Percentiles rank a stretch among this genome's conserved stretches.
Conservation (phyloP, 208 protist genomes). For the Leishmania mexicana region DNA sequence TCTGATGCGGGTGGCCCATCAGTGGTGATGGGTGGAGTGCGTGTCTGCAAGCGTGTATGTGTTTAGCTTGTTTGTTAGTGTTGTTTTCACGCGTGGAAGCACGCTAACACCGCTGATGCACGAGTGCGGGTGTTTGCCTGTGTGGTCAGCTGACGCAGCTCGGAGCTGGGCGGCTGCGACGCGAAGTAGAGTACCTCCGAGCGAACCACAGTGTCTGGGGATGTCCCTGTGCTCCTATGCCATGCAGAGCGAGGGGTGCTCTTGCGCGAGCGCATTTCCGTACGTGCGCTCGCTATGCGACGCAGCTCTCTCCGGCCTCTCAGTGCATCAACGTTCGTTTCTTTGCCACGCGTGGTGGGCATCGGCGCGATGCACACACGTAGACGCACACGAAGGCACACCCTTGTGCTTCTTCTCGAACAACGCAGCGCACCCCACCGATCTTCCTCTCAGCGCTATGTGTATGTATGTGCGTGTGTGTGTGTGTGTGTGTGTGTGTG, state of each 20-base stretch:
- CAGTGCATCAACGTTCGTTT: too few relatives aligned
- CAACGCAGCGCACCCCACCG: not conserved
- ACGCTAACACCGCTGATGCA: not conserved
- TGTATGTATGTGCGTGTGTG: not conserved
- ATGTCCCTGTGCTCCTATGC: not conserved
- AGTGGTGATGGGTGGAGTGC: not conserved
- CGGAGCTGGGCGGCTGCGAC: too few relatives aligned
- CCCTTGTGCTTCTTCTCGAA: not conserved
- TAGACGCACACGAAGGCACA: not conserved
- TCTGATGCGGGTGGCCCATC: slow-evolving; percentile 7
- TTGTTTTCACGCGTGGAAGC: not conserved
- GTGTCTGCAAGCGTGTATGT: not conserved
- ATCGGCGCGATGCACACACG: not conserved
- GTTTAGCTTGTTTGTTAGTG: not conserved
- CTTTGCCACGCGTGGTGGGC: not conserved
- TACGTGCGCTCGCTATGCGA: not conserved
- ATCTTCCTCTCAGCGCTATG: not conserved
- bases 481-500: not conserved
- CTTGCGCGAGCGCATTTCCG: not conserved
- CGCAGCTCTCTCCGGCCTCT: not conserved
- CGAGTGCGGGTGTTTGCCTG: not conserved
- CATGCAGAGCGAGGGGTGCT: not conserved
- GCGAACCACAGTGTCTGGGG: not conserved
- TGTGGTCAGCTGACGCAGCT: not conserved
- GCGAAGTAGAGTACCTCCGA: not conserved